These are phyloP conservation scores for Akanthomyces muscarius DNA, from an alignment of 2,329 filamentous ascomycete genomes.

Conservation along the genomic window DNA sequence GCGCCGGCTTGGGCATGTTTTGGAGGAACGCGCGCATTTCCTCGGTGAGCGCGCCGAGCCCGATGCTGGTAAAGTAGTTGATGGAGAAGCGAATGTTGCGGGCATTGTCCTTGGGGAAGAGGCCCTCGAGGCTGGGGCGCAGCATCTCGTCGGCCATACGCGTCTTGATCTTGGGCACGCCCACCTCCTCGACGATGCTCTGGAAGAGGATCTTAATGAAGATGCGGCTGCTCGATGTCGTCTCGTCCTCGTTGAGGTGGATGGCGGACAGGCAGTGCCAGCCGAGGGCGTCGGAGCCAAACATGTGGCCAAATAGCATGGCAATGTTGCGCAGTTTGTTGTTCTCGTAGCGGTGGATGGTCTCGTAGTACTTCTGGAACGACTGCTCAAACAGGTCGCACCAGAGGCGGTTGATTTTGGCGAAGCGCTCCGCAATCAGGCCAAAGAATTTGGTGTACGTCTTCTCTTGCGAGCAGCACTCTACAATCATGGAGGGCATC, in stretches of 20 bases:
- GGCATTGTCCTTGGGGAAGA: constrained; percentile 87
- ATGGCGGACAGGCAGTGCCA: constrained; percentile 87
- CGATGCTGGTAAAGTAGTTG: constrained; percentile 99
- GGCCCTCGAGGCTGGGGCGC: constrained; percentile 71
- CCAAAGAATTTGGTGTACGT: constrained; percentile 98
- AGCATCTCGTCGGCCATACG: constrained; percentile 76
- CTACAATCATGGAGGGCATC: constrained; percentile 92
- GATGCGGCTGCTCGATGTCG: constrained; percentile 91
- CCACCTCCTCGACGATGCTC: constrained; percentile 81
- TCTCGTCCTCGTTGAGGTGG: constrained; percentile 93
- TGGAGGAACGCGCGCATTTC: constrained; percentile 89
- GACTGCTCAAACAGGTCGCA: constrained; percentile 85
- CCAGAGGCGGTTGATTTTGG: constrained; percentile 94
- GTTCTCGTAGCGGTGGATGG: constrained; percentile 94
- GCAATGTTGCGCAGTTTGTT: constrained; percentile 94
- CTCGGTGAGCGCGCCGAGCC: constrained; percentile 91
- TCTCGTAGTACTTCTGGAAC: constrained; percentile 93
- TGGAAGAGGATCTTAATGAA: constrained; percentile 98
- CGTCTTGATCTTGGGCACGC: constrained; percentile 72
- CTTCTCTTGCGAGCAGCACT: constrained; percentile 93
- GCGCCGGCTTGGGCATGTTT: constrained; percentile 80
- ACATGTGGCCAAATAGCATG: constrained; percentile 87
- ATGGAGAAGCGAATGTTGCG: constrained; percentile 94
- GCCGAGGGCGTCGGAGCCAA: constrained; percentile 81
- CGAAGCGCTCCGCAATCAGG: constrained; percentile 88